Percentiles rank a stretch among this genome's conserved stretches.
Evolutionary conservation across 1,139 yeast genomes (phyloP).

Genomic region (Hanseniaspora sp.): DNA sequence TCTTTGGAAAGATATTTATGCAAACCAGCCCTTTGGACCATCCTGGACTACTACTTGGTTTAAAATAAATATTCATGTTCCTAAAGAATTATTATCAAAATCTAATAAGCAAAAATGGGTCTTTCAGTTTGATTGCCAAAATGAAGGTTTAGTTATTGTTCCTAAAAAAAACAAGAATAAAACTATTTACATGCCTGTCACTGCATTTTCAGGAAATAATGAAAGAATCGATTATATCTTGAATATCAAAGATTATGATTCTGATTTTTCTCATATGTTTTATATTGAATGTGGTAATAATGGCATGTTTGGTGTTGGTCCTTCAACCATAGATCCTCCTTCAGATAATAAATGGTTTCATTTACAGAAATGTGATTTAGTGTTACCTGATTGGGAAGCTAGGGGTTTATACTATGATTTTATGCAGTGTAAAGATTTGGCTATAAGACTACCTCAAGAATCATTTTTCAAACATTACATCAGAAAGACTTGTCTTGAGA

Average conservation of each 20-base stretch:
- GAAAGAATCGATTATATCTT: slow-evolving; percentile 57
- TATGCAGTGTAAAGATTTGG: slow-evolving; percentile 82
- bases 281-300: slow-evolving; percentile 87
- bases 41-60: slow-evolving; percentile 98
- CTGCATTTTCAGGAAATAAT: slow-evolving; percentile 84
- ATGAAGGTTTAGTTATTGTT: slow-evolving; percentile 73
- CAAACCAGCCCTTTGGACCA: slow-evolving; percentile 81
- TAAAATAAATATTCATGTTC: slow-evolving; percentile 49
- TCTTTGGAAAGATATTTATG: slow-evolving; percentile 38
- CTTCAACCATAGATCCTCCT: slow-evolving; percentile 53
- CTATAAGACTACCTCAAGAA: slow-evolving; percentile 66
- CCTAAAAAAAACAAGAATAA: slow-evolving; percentile 20
- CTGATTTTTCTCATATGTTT: slow-evolving; percentile 40
- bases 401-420: slow-evolving; percentile 68
- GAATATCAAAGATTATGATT: slow-evolving; percentile 25
- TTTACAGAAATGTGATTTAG: slow-evolving; percentile 60
- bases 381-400: slow-evolving; percentile 72
- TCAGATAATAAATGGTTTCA: slow-evolving; percentile 58
- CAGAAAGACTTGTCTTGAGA: slow-evolving; percentile 59
- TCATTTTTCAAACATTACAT: slow-evolving; percentile 81
- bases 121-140: slow-evolving; percentile 77
- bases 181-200: slow-evolving; percentile 48
- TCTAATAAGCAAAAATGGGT: slow-evolving; percentile 39
- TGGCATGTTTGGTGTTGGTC: slow-evolving; percentile 84
- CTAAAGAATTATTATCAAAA: slow-evolving; percentile 32